Percentiles rank a stretch among this genome's conserved stretches.
phyloP scores from a whole-genome alignment of 495 filamentous ascomycete genomes.

The Bryoglossum gracile region DNA sequence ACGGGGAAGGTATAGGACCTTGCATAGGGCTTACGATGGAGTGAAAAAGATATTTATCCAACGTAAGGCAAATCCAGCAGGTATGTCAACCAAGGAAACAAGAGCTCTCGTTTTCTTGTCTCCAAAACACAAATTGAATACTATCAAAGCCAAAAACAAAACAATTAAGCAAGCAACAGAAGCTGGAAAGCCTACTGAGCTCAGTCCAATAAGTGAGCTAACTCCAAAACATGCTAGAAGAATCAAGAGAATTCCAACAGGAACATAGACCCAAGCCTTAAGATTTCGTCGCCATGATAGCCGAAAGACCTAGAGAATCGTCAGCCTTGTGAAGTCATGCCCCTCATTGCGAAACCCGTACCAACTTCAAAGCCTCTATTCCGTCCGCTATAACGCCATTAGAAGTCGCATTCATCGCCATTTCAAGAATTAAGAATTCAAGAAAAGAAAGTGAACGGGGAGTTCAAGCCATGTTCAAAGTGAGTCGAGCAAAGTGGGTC shows the following conservation, averaged over 20 bases:
- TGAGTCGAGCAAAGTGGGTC: too few species aligned
- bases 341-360: neutral
- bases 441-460: neutral
- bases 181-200: constrained; percentile 44
- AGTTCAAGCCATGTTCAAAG: too few species aligned
- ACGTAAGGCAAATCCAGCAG: constrained; percentile 44
- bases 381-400: constrained; percentile 9
- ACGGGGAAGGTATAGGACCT: neutral
- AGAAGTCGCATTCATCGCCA: constrained; percentile 3
- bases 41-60: constrained; percentile 51
- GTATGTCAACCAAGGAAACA: constrained; percentile 40
- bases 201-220: constrained; percentile 39
- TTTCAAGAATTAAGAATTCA: neutral
- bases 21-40: constrained; percentile 27
- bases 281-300: constrained; percentile 32
- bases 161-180: constrained; percentile 45
- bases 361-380: constrained; percentile 17
- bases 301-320: constrained; percentile 13
- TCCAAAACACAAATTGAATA: constrained; percentile 37
- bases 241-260: constrained; percentile 38
- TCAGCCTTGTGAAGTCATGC: constrained; percentile 12
- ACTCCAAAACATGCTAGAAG: constrained; percentile 45
- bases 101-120: constrained; percentile 36
- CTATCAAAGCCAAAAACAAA: constrained; percentile 39
- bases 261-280: constrained; percentile 42